A percentile compares a stretch with the other conserved stretches of the same genome.
Evolutionary conservation across 2,329 filamentous ascomycete genomes (phyloP).

Genomic region (Phialophora verrucosa): DNA sequence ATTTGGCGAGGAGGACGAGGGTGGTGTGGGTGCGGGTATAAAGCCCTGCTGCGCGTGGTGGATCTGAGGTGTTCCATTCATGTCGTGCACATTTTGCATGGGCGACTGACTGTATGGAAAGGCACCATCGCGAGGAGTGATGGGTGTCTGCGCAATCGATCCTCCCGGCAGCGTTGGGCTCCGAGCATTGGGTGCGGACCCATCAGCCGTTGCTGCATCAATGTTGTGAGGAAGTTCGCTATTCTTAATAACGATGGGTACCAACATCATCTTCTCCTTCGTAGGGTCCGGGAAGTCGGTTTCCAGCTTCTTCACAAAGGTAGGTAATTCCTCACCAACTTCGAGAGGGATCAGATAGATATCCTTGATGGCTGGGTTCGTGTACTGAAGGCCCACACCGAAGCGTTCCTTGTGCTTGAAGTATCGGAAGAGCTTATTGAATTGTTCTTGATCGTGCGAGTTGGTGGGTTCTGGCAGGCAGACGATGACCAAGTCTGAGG

Average conservation of each 20-base stretch:
- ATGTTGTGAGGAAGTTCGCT: constrained; percentile 47
- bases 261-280: constrained; percentile 76
- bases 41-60: constrained; percentile 38
- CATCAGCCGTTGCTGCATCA: constrained; percentile 43
- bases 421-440: constrained; percentile 82
- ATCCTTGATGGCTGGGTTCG: constrained; percentile 77
- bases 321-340: constrained; percentile 73
- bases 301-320: constrained; percentile 87
- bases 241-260: constrained; percentile 82
- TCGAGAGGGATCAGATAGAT: constrained; percentile 89
- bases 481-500: constrained; percentile 83
- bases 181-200: constrained; percentile 34
- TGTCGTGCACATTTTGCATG: constrained; percentile 43
- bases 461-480: constrained; percentile 64
- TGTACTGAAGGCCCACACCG: constrained; percentile 82
- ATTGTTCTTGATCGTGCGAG: constrained; percentile 61
- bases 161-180: constrained; percentile 29
- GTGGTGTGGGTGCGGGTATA: constrained; percentile 32
- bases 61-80: constrained; percentile 44
- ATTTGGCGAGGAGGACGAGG: constrained; percentile 35
- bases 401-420: constrained; percentile 82
- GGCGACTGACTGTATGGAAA: constrained; percentile 39
- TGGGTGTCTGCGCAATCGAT: constrained; percentile 38
- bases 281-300: constrained; percentile 78
- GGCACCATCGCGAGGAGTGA: constrained; percentile 47